These are phyloP conservation scores for Tirmania nivea DNA, from an alignment of 495 filamentous ascomycete genomes.

Conservation along the genomic window DNA sequence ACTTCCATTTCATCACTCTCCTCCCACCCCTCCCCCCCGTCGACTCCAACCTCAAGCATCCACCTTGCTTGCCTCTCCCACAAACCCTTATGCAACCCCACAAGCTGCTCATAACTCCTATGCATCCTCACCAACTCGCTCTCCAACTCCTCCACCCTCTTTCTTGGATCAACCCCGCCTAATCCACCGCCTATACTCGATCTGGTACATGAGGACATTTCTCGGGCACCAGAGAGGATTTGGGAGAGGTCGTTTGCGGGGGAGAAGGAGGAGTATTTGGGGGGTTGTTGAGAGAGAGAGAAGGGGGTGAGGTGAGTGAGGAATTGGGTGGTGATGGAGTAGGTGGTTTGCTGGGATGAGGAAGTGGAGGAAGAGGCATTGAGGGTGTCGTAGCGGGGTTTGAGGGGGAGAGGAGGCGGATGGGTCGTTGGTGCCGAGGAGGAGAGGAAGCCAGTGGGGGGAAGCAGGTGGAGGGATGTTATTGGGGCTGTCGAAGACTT, in stretches of 20 bases:
- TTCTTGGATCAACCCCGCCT: constrained; percentile 6
- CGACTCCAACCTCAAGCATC: not conserved
- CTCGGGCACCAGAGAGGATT: constrained; percentile 2
- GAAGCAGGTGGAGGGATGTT: constrained; percentile 9
- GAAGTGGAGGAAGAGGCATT: not conserved
- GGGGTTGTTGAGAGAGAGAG: not conserved
- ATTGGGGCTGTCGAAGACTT: constrained; percentile 2
- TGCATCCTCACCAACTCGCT: constrained; percentile 11
- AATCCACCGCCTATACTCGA: constrained; percentile 7
- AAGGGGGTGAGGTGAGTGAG: constrained; percentile 3
- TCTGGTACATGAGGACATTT: constrained; percentile 8
- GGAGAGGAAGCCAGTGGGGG: constrained; percentile 7
- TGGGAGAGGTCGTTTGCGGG: not conserved
- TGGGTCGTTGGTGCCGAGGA: not conserved
- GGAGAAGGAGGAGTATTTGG: not conserved
- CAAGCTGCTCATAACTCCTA: constrained; percentile 15
- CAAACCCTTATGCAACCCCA: constrained; percentile 11
- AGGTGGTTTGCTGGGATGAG: constrained; percentile 14
- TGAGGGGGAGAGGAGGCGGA: not conserved
- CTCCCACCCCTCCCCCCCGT: not conserved
- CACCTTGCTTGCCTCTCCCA: constrained; percentile 6
- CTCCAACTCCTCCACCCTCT: constrained; percentile 11
- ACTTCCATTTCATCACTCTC: not conserved
- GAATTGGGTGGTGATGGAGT: constrained; percentile 4
- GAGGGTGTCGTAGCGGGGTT: constrained; percentile 15